phyloP scores from a whole-genome alignment of 2,329 filamentous ascomycete genomes.

The Mycosphaerella sp. region DNA sequence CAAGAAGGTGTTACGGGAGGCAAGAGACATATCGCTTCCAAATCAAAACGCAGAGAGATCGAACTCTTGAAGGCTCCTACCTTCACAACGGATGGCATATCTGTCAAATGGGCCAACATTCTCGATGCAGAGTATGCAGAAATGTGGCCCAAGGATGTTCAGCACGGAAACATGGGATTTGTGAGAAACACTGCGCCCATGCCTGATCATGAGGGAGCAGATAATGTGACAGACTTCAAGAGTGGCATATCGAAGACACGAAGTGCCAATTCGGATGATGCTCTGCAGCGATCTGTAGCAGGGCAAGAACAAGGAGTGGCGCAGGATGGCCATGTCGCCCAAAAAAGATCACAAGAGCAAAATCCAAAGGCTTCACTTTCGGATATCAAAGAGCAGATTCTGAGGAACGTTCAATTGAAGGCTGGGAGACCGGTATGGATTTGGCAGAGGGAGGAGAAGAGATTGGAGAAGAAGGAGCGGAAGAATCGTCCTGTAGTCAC shows the following conservation, averaged over 20 bases:
- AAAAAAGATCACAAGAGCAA: background rate
- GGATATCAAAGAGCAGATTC: background rate
- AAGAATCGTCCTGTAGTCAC: background rate
- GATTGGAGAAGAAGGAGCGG: background rate
- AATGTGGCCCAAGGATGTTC: slow-evolving; percentile 31
- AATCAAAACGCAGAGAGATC: background rate
- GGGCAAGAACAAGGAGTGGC: background rate
- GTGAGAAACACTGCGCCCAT: slow-evolving; percentile 20
- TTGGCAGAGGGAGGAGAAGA: background rate
- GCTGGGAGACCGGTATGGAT: background rate
- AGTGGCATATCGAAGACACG: background rate
- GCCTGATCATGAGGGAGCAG: slow-evolving; percentile 1
- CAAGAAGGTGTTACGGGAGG: slow-evolving; percentile 12
- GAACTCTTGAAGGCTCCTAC: slow-evolving; percentile 16
- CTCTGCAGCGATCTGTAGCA: background rate
- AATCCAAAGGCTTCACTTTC: background rate
- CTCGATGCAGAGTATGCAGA: slow-evolving; percentile 37
- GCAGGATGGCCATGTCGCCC: background rate
- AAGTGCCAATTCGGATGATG: slow-evolving; percentile 1
- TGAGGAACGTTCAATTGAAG: background rate
- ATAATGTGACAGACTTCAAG: slow-evolving; percentile 7
- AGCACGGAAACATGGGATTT: slow-evolving; percentile 31
- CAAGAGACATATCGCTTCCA: background rate
- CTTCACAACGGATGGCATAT: slow-evolving; percentile 28
- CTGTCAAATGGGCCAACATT: slow-evolving; percentile 34